A percentile compares a stretch with the other conserved stretches of the same genome.
phyloP scores from a whole-genome alignment of 2,329 filamentous ascomycete species.

The Periglandula ipomoeae region DNA sequence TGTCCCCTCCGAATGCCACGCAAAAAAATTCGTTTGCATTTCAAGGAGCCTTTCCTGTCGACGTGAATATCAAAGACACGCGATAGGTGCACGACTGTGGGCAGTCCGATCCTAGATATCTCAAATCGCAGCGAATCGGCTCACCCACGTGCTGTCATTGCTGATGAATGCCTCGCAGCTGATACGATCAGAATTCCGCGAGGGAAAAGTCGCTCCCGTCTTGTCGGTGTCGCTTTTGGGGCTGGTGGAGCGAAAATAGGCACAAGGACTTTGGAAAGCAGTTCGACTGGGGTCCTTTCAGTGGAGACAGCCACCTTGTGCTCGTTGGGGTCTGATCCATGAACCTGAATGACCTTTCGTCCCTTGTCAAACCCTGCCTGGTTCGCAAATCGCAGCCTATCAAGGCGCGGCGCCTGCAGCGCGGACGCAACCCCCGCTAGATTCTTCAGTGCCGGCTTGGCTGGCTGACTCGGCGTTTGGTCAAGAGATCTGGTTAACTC shows the following conservation, averaged over 20 bases:
- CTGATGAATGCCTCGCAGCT: not conserved
- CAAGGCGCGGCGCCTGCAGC: too few species aligned
- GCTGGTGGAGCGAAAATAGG: not conserved
- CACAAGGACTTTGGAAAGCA: not conserved
- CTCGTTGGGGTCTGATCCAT: not conserved
- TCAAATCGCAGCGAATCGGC: not conserved
- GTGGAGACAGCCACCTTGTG: not conserved
- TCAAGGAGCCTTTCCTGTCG: too few species aligned
- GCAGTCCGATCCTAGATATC: too few species aligned
- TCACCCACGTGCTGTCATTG: conserved; percentile 1
- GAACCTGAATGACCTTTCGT: not conserved
- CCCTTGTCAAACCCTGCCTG: too few species aligned
- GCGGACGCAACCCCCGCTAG: too few species aligned
- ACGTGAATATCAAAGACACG: not conserved
- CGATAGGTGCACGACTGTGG: not conserved
- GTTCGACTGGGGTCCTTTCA: not conserved
- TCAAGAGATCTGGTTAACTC: not conserved
- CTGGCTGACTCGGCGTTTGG: not conserved
- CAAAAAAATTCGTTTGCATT: too few species aligned
- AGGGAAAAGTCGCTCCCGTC: too few species aligned
- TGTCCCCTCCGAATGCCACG: too few species aligned
- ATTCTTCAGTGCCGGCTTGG: not conserved
- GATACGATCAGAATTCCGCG: not conserved
- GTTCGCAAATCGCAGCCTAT: too few species aligned
- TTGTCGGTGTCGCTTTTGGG: conserved; percentile 2